These are phyloP conservation scores for Mucuna pruriens DNA, from an alignment of 306 rosid genomes.

Conservation along the genomic window DNA sequence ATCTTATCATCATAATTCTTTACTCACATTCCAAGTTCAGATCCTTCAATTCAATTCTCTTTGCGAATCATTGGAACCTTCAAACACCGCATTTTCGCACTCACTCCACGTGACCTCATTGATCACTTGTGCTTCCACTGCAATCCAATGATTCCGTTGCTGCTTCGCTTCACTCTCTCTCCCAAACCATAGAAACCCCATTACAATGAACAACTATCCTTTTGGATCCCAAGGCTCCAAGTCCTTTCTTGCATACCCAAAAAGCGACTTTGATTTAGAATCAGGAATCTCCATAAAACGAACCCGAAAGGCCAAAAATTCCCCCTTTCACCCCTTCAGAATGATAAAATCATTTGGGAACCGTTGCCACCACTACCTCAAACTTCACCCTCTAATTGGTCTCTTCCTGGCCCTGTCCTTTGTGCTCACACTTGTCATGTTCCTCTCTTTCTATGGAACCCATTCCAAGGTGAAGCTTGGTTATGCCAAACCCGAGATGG, in stretches of 20 bases:
- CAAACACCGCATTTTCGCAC: background rate
- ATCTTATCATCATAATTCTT: background rate
- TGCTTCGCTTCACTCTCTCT: background rate
- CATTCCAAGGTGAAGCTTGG: slow-evolving; percentile 34
- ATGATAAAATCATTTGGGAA: slow-evolving; percentile 70
- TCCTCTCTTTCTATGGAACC: slow-evolving; percentile 58
- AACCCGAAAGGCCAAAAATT: slow-evolving; percentile 57
- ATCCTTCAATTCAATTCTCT: slow-evolving; percentile 12
- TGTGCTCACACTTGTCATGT: slow-evolving; percentile 55
- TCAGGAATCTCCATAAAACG: slow-evolving; percentile 57
- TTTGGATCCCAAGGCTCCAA: slow-evolving; percentile 63
- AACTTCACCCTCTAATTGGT: slow-evolving; percentile 62
- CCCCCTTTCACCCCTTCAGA: slow-evolving; percentile 49
- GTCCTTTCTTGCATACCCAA: slow-evolving; percentile 66
- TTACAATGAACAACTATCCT: slow-evolving; percentile 60
- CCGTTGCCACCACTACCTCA: slow-evolving; percentile 62
- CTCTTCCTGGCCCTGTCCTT: slow-evolving; percentile 55
- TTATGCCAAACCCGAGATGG: slow-evolving; percentile 40
- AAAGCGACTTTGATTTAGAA: slow-evolving; percentile 76
- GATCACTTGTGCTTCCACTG: background rate
- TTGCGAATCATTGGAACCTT: background rate
- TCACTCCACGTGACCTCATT: slow-evolving; percentile 14
- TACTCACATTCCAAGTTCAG: slow-evolving; percentile 7
- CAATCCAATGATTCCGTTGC: slow-evolving; percentile 42
- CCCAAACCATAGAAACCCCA: slow-evolving; percentile 1